A percentile compares a stretch with the other conserved stretches of the same genome.
These are phyloP conservation scores for Vitis riparia DNA, from an alignment of 164 flowering plant species.

Conservation along the genomic window DNA sequence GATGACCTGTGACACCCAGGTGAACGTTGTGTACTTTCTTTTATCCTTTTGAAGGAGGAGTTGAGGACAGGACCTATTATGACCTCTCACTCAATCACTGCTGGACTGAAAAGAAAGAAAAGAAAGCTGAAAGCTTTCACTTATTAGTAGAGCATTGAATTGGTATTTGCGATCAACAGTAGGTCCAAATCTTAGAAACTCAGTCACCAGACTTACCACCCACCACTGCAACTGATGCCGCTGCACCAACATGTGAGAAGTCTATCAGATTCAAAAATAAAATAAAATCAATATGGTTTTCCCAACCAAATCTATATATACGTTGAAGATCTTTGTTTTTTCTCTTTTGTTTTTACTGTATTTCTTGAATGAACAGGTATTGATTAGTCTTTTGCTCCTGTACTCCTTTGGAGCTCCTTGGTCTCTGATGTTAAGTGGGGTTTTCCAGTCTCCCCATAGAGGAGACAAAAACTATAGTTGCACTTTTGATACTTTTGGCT, in stretches of 20 bases:
- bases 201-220: no score
- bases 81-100: slow-evolving; percentile 12
- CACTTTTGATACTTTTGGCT: neutral
- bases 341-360: no score
- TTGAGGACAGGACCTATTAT: slow-evolving; percentile 16
- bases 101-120: slow-evolving; percentile 16
- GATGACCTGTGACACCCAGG: slow-evolving; percentile 1
- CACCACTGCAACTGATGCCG: neutral
- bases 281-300: no score
- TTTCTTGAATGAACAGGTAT: no score
- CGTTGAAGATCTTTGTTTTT: no score
- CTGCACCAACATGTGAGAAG: slow-evolving; percentile 2
- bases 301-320: no score
- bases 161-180: neutral
- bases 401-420: neutral
- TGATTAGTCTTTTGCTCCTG: neutral
- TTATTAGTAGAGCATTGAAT: slow-evolving; percentile 1
- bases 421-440: neutral
- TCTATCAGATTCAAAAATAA: neutral
- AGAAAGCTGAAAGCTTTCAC: slow-evolving; percentile 18
- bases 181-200: neutral
- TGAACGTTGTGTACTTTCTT: slow-evolving; percentile 6
- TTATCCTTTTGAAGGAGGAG: slow-evolving; percentile 17
- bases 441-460: neutral
- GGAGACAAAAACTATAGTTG: neutral